Evolutionary conservation across 2,329 filamentous ascomycete genomes (phyloP), one percentile per base, ranked within the genome.

Genomic region (Penicillium corylophilum): DNA sequence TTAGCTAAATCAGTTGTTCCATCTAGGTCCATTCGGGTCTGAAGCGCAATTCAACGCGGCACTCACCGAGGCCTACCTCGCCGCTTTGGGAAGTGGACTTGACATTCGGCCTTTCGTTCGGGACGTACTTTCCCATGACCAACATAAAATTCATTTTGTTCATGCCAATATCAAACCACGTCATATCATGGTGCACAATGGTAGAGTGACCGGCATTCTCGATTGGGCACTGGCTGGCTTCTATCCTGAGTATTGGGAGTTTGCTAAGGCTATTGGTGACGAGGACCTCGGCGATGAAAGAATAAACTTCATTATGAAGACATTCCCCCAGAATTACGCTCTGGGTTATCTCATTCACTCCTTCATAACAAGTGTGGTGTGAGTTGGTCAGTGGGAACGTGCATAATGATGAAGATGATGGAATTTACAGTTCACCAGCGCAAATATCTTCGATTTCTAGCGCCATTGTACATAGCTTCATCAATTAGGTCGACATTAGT

Each of bases 211-310:
- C 24, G 64, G 48, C 0, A 57, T 75, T 20, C 59, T 75, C 46
- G 71, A 75, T 56, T 75, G 70, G 71, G 71, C 73, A 48, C 67
- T 61, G 36, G 56, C 67, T 26, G 68, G 71, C 6, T 74, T 68
- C 70, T 72, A 69, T 54, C 71, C 70, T 16, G 66, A 58, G 26
- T 74, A 74, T 55, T 74, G 68, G 70, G 71, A 74, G 51, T 74
- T 69, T 51, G 63, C 66, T 18, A 63, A 55, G 50, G 65, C 70
- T 33, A 54, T 68, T 8, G 13, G 9, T 20, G 23, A 9, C 12
- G n/a, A 36, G 3, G 16, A 12, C 2, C n/a, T 36, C 4, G 4
- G 8, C 33, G 16, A 36, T 20, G 16, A 36, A 16, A 36, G 4
- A 9, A 20, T 8, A 9, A 1, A 12, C 16, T 36, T 36, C 9